A percentile compares a stretch with the other conserved stretches of the same genome.
phyloP scores from a whole-genome alignment of 345 rosid genomes.

The Microthlaspi erraticum region DNA sequence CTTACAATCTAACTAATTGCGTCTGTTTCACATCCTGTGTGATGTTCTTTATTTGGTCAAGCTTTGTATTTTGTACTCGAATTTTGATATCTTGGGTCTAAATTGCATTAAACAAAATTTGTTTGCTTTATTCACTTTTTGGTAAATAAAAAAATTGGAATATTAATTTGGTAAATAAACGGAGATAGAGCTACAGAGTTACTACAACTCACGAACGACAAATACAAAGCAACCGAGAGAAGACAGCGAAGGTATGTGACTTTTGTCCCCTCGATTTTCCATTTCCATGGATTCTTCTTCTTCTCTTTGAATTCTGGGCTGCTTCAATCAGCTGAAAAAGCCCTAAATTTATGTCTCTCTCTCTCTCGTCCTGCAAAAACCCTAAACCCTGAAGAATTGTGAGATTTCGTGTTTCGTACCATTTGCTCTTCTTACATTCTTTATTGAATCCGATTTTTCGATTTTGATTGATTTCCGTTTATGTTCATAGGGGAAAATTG shows the following conservation, averaged over 20 bases:
- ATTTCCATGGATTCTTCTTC: conserved; percentile 29
- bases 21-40: background rate
- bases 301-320: conserved; percentile 9
- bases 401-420: conserved; percentile 21
- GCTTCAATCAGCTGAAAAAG: background rate
- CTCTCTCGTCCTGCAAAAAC: conserved; percentile 30
- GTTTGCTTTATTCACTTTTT: background rate
- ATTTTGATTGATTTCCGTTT: background rate
- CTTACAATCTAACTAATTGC: conserved; percentile 4
- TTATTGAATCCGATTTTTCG: background rate
- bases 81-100: background rate
- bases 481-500: background rate
- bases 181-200: conserved; percentile 26
- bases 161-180: conserved; percentile 13
- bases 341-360: conserved; percentile 23
- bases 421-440: background rate
- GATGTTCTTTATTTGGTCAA: no score
- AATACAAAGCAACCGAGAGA: conserved; percentile 24
- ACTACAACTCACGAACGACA: background rate
- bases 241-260: conserved; percentile 31
- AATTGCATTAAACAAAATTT: background rate
- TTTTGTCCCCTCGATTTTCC: background rate
- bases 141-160: conserved; percentile 5
- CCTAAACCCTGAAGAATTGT: conserved; percentile 36
- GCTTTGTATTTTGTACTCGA: no score